phyloP scores from a whole-genome alignment of 768 basidiomycete genomes.

The Pisolithus marmoratus region DNA sequence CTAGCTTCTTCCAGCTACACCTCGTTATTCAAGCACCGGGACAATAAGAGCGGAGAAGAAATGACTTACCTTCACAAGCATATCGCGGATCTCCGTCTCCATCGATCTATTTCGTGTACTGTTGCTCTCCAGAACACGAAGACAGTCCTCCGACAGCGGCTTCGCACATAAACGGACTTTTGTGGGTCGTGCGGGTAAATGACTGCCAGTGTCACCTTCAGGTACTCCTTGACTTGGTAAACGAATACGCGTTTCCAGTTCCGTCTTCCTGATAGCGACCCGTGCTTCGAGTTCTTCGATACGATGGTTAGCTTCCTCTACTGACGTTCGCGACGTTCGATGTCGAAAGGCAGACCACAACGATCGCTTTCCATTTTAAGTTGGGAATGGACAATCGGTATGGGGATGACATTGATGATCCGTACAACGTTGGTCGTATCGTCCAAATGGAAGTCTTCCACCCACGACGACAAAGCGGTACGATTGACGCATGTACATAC shows the following conservation, averaged over 20 bases:
- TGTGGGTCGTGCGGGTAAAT: background rate
- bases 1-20: slow-evolving; percentile 20
- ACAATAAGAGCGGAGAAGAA: background rate
- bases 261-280: slow-evolving; percentile 52
- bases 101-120: slow-evolving; percentile 35
- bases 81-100: too few species aligned
- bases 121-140: slow-evolving; percentile 35
- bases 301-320: slow-evolving; percentile 34
- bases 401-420: too few species aligned
- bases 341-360: too few species aligned
- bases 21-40: background rate
- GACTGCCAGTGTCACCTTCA: background rate
- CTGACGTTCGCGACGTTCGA: slow-evolving; percentile 39
- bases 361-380: too few species aligned
- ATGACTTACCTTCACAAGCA: slow-evolving; percentile 31
- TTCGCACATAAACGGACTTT: slow-evolving; percentile 11
- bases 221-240: background rate
- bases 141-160: slow-evolving; percentile 32
- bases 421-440: too few species aligned
- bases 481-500: too few species aligned
- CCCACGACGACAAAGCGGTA: too few species aligned
- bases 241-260: slow-evolving; percentile 38
- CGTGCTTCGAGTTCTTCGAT: slow-evolving; percentile 45
- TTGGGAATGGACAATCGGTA: too few species aligned
- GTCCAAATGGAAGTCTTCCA: too few species aligned